Evolutionary conservation across 2,329 filamentous ascomycete species (phyloP), one percentile per base, ranked within the genome.

Genomic region (Thermomyces lanuginosus): DNA sequence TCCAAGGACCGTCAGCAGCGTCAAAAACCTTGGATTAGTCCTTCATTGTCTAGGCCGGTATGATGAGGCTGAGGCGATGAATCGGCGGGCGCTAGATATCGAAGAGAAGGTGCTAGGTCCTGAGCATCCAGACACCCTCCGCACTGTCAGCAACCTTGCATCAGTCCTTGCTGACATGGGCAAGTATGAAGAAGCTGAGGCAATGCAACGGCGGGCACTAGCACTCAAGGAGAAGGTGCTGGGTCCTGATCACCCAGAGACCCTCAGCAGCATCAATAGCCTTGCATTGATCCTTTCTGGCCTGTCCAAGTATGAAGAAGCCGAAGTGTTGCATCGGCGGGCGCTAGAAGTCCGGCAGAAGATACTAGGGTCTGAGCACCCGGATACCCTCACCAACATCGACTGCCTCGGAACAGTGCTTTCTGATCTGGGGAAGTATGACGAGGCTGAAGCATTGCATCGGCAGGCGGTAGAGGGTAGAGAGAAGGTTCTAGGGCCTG

Each of bases 291-390:
- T 21, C 9, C 28, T 31, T 10, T 8, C 21, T 11, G 9, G 31
- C 24, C 37, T 39, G 25, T 33, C 33, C 16, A 23, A 30, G 12
- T 32, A 28, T 22, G 27, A 29, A 19, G 23, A 38, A 27, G 40
- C 41, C n/a, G 38, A 41, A 31, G 23, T 27, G 17, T 27, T 43
- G 18, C 16, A 20, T 20, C 25, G 25, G 11, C 17, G n/a, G 11
- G 27, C 25, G 32, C 14, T 28, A 39, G n/a, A 12, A 34, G 18
- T 21, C 8, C 8, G n/a, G 20, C 26, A 40, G 21, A 33, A 27
- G 20, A 12, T 37, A 12, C 33, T 43, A 6, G 39, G 41, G 6
- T 17, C 25, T n/a, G 37, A 47, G 8, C 34, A 37, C 26, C 25
- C 26, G 8, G 16, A 21, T 16, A 35, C 29, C 12, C 22, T 38